Evolutionary conservation across 176 grass and related monocot species (phyloP).

Genomic region (Canna indica): DNA sequence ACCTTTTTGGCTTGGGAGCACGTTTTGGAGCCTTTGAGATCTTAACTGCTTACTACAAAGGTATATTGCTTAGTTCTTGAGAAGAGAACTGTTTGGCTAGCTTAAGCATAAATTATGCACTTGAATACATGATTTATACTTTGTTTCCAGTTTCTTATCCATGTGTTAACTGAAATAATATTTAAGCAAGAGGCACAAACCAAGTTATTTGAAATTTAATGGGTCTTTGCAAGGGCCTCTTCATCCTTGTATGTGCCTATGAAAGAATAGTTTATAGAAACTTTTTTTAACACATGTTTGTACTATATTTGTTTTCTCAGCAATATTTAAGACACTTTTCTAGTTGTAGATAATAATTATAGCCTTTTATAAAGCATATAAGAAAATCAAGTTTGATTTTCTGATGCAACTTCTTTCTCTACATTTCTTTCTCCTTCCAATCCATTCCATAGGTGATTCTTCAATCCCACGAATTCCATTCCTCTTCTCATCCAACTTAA

Average conservation of each 20-base stretch:
- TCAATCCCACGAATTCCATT: background rate
- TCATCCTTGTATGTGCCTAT: background rate
- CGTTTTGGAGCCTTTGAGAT: constrained; percentile 90
- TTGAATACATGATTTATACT: background rate
- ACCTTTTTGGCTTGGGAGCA: constrained; percentile 56
- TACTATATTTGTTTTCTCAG: too few relatives aligned
- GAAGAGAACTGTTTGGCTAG: background rate
- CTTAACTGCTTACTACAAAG: constrained; percentile 89
- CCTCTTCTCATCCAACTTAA: background rate
- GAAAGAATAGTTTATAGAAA: too few relatives aligned
- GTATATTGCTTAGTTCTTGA: constrained; percentile 17
- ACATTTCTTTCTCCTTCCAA: background rate
- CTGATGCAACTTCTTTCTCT: background rate
- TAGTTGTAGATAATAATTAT: too few relatives aligned
- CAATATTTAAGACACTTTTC: too few relatives aligned
- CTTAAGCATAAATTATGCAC: background rate
- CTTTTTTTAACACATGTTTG: too few relatives aligned
- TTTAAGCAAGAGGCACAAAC: background rate
- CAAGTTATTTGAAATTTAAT: background rate
- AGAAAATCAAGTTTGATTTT: too few relatives aligned
- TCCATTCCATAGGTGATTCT: background rate
- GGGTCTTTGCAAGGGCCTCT: background rate
- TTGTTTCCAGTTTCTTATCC: background rate
- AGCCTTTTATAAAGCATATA: too few relatives aligned
- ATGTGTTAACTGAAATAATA: background rate